Conservation (phyloP, 2,329 filamentous ascomycete genomes). For the Paecilomyces variotii region DNA sequence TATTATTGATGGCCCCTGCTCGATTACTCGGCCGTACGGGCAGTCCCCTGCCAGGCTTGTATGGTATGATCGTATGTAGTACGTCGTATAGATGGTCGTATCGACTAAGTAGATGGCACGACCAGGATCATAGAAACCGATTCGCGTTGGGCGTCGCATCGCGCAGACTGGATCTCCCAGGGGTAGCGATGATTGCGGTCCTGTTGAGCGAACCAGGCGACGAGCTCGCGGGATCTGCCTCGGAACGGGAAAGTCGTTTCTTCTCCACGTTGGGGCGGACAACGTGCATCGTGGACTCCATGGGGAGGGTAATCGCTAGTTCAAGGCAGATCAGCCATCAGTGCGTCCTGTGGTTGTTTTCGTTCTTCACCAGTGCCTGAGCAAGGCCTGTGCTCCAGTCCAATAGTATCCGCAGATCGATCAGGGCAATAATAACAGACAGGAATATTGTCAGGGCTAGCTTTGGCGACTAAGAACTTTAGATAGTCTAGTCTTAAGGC, state of each 20-base stretch:
- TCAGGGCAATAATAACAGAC: background rate
- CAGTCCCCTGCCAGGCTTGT: background rate
- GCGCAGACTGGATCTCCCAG: background rate
- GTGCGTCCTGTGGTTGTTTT: background rate
- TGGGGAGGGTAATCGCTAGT: background rate
- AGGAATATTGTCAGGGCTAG: background rate
- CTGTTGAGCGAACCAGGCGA: background rate
- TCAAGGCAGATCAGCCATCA: background rate
- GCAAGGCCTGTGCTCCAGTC: background rate
- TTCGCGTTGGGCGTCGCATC: background rate
- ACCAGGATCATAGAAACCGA: background rate
- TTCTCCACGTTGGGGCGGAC: background rate
- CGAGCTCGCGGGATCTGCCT: background rate
- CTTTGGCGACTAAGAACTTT: background rate
- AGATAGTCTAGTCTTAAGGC: too few relatives aligned
- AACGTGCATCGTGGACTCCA: background rate
- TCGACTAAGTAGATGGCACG: background rate
- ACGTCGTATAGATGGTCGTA: background rate
- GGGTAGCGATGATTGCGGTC: background rate
- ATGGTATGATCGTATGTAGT: background rate
- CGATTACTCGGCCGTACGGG: background rate
- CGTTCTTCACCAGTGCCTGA: background rate
- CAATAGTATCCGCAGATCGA: background rate
- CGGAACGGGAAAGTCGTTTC: background rate
- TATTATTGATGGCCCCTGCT: background rate